phyloP scores from a whole-genome alignment of 176 grass and related monocot species.

The Puya raimondii region DNA sequence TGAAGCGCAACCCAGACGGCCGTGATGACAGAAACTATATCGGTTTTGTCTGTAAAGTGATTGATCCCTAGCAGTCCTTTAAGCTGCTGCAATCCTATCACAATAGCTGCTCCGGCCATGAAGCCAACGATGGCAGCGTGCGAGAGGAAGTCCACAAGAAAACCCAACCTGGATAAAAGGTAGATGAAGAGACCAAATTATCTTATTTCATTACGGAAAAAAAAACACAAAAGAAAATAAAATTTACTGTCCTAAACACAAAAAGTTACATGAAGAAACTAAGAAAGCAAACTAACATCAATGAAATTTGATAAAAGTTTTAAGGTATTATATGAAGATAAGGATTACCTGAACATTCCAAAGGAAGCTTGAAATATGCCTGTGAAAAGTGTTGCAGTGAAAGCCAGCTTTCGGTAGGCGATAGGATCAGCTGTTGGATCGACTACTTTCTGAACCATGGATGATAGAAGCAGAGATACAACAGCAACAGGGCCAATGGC shows the following conservation, averaged over 20 bases:
- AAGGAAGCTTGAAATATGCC: conserved; percentile 84
- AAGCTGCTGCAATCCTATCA: conserved; percentile 86
- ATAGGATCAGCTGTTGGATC: conserved; percentile 59
- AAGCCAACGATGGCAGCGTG: conserved; percentile 89
- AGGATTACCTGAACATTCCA: conserved; percentile 60
- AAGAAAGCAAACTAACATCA: neutral
- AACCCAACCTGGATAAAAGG: conserved; percentile 48
- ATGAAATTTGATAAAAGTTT: too few relatives aligned
- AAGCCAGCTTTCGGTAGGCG: conserved; percentile 54
- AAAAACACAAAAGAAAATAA: too few relatives aligned
- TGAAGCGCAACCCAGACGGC: conserved; percentile 45
- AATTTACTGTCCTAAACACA: too few relatives aligned
- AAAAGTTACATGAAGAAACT: too few relatives aligned
- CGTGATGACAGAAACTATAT: conserved; percentile 63
- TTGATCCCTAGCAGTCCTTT: conserved; percentile 71
- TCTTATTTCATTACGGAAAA: neutral
- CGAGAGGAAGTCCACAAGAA: conserved; percentile 86
- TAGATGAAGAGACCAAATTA: neutral
- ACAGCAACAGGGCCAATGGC: conserved; percentile 90
- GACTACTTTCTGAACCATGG: conserved; percentile 72
- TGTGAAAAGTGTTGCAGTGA: conserved; percentile 80
- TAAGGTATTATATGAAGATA: neutral
- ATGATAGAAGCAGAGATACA: conserved; percentile 86
- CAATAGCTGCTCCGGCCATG: conserved; percentile 86
- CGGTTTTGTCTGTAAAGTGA: conserved; percentile 81